Evolutionary conservation across 139 green algal genomes (phyloP).

Genomic region (Chara braunii): DNA sequence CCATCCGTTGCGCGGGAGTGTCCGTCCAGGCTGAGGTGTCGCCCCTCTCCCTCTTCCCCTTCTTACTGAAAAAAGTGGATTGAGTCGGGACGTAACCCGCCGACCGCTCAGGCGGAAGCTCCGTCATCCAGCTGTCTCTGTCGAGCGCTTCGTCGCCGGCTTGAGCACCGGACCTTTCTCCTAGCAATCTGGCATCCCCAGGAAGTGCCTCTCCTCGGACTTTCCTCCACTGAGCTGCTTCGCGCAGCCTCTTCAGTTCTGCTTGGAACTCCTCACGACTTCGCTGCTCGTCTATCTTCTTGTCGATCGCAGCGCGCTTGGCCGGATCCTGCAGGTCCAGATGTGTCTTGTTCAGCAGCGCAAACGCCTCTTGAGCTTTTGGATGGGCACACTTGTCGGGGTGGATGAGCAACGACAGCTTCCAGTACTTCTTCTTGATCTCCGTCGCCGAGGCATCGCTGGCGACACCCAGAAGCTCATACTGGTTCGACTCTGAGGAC

Average conservation of each 20-base stretch:
- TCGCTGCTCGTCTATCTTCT: neutral
- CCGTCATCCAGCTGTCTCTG: slow-evolving; percentile 32
- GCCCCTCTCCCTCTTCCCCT: slow-evolving; percentile 8
- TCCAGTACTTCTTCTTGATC: slow-evolving; percentile 67
- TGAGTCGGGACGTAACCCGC: neutral
- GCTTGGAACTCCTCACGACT: slow-evolving; percentile 1
- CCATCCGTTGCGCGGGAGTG: slow-evolving; percentile 13
- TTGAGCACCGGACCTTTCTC: no score
- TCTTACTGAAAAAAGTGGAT: slow-evolving; percentile 31
- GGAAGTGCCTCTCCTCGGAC: slow-evolving; percentile 13
- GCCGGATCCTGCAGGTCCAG: slow-evolving; percentile 30
- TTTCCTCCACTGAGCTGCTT: slow-evolving; percentile 31
- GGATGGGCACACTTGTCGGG: slow-evolving; percentile 70
- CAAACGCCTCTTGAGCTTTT: slow-evolving; percentile 66
- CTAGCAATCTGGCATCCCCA: slow-evolving; percentile 28
- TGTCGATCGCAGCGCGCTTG: no score
- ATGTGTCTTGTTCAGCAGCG: slow-evolving; percentile 40
- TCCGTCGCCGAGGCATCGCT: neutral
- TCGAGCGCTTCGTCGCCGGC: neutral
- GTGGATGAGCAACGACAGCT: slow-evolving; percentile 67
- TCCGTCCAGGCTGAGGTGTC: slow-evolving; percentile 39
- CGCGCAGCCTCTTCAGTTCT: slow-evolving; percentile 13
- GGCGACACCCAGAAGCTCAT: slow-evolving; percentile 24
- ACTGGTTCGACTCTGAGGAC: slow-evolving; percentile 7
- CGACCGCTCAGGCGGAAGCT: slow-evolving; percentile 29